phyloP scores from a whole-genome alignment of 2,329 filamentous ascomycete species.

The Ophiostoma fasciatum region DNA sequence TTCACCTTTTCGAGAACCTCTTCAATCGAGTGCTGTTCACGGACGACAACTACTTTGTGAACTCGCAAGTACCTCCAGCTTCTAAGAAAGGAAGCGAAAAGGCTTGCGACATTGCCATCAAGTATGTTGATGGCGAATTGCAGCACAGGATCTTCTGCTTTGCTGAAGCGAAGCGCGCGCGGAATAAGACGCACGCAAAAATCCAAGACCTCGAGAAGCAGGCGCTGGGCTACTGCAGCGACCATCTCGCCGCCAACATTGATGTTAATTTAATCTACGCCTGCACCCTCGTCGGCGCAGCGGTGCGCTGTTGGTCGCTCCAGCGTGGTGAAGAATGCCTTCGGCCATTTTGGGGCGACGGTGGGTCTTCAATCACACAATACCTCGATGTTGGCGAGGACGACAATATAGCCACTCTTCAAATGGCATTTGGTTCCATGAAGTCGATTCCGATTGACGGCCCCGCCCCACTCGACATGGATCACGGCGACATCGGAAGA shows the following conservation, averaged over 20 bases:
- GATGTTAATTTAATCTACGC: neutral
- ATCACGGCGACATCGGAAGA: neutral
- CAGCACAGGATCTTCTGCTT: neutral
- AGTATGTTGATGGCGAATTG: neutral
- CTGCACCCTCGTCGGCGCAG: neutral
- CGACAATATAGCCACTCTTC: neutral
- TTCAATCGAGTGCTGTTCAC: neutral
- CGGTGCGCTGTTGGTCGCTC: neutral
- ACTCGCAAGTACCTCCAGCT: neutral
- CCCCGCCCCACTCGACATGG: neutral
- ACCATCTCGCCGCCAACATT: neutral
- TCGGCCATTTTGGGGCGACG: neutral
- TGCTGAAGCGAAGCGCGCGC: neutral
- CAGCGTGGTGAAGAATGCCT: neutral
- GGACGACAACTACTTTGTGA: neutral
- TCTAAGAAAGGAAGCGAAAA: neutral
- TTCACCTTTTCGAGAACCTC: neutral
- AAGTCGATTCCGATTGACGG: neutral
- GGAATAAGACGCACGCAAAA: neutral
- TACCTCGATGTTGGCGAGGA: neutral
- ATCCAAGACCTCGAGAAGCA: neutral
- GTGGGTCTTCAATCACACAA: neutral
- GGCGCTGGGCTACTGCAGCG: neutral
- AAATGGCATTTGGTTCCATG: neutral
- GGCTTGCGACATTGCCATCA: conserved; percentile 1